Conservation (phyloP, 169 alveolate genomes). For the Plasmodium sp. region DNA sequence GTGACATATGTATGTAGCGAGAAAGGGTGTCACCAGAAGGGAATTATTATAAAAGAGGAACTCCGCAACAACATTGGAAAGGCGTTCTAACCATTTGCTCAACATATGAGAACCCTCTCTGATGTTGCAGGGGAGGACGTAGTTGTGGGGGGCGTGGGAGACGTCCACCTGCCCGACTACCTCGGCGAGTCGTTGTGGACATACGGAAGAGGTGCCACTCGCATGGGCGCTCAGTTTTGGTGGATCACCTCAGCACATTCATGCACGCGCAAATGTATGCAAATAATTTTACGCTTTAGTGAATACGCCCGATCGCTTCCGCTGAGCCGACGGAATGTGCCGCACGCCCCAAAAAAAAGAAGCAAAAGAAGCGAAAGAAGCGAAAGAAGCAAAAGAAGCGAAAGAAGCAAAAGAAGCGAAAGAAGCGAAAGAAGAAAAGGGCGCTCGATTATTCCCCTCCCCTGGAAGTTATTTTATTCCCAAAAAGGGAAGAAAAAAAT, state of each 20-base stretch:
- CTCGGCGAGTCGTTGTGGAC: background rate
- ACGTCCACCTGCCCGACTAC: background rate
- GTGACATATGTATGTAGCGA: background rate
- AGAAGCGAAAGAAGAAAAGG: background rate
- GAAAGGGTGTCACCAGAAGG: background rate
- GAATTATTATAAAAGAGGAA: background rate
- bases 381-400: too few relatives aligned
- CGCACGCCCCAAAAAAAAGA: background rate
- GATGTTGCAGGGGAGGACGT: background rate
- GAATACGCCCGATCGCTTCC: background rate
- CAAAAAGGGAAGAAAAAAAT: background rate
- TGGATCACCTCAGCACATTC: background rate
- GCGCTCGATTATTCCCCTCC: background rate
- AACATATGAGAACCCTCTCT: background rate
- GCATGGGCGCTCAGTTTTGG: background rate
- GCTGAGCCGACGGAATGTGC: background rate
- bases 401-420: background rate
- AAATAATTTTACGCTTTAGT: too few relatives aligned
- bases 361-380: background rate
- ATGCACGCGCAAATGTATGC: background rate
- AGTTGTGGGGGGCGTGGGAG: too few relatives aligned
- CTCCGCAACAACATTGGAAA: background rate
- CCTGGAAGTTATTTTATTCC: background rate
- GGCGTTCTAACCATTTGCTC: background rate
- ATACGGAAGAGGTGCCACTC: background rate